These are phyloP conservation scores for Penicillium sp. DNA, from an alignment of 2,329 filamentous ascomycete genomes.

Conservation along the genomic window DNA sequence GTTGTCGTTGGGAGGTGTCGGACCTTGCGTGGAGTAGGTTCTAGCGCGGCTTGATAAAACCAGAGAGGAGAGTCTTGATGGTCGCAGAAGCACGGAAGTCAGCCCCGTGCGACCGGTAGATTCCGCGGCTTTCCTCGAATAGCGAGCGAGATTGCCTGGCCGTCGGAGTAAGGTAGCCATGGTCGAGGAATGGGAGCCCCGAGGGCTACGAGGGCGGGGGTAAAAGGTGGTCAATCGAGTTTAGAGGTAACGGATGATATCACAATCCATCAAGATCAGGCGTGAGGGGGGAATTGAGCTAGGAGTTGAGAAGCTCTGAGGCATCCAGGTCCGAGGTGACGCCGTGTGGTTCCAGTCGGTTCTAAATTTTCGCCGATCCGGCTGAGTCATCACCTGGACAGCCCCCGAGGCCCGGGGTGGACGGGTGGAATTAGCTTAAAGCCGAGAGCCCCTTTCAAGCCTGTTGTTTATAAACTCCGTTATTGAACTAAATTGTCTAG, in stretches of 20 bases:
- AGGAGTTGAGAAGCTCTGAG: constrained; percentile 28
- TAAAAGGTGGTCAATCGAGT: constrained; percentile 25
- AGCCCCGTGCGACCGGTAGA: constrained; percentile 52
- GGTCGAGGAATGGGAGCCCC: constrained; percentile 43
- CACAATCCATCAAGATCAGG: constrained; percentile 32
- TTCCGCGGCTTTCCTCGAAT: constrained; percentile 59
- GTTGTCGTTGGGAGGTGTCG: constrained; percentile 45
- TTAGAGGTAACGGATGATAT: constrained; percentile 22
- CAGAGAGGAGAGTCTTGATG: constrained; percentile 42
- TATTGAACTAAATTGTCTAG: neutral
- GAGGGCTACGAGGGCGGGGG: constrained; percentile 30
- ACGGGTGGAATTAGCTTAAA: constrained; percentile 12
- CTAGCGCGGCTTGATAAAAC: constrained; percentile 36
- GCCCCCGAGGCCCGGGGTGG: constrained; percentile 4
- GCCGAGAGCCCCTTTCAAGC: neutral
- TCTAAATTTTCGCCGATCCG: constrained; percentile 34
- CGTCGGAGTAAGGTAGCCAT: constrained; percentile 69
- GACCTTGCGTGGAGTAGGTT: constrained; percentile 47
- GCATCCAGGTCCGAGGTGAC: constrained; percentile 18
- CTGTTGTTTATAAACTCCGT: neutral
- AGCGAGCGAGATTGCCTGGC: constrained; percentile 64
- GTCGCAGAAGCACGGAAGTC: constrained; percentile 40
- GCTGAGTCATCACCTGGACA: constrained; percentile 34
- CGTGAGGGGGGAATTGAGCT: constrained; percentile 13
- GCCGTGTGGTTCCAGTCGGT: constrained; percentile 26